These are phyloP conservation scores for Lyophyllum semitale DNA, from an alignment of 768 basidiomycete genomes.

Conservation along the genomic window DNA sequence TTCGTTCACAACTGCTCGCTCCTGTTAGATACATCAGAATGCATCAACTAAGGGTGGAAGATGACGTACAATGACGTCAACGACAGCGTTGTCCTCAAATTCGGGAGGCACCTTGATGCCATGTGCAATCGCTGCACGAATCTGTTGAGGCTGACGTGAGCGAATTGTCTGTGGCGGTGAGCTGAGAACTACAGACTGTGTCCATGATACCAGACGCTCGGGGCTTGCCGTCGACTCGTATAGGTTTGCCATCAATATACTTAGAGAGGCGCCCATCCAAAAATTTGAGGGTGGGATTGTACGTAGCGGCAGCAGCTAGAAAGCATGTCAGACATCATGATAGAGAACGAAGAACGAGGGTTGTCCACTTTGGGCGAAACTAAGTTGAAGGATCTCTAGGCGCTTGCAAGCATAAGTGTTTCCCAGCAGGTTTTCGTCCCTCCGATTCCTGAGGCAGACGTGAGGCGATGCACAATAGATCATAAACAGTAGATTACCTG, in stretches of 20 bases:
- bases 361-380: conserved; percentile 62
- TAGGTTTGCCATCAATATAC: conserved; percentile 65
- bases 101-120: conserved; percentile 71
- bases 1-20: conserved; percentile 73
- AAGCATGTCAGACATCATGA: background rate
- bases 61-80: conserved; percentile 56
- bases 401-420: conserved; percentile 72
- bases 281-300: conserved; percentile 60
- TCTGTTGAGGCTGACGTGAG: conserved; percentile 32
- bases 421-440: conserved; percentile 72
- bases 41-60: background rate
- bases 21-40: conserved; percentile 35
- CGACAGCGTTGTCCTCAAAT: conserved; percentile 62
- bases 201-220: conserved; percentile 76
- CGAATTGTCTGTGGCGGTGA: background rate
- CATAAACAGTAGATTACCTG: conserved; percentile 40
- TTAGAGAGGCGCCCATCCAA: conserved; percentile 70
- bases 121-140: conserved; percentile 71
- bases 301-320: conserved; percentile 63
- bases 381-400: conserved; percentile 59
- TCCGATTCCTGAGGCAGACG: conserved; percentile 50
- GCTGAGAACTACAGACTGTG: conserved; percentile 44
- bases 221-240: conserved; percentile 77
- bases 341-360: background rate
- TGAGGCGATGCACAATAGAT: background rate